Evolutionary conservation across 2,329 filamentous ascomycete genomes (phyloP).

Genomic region (Cladosporium phlei): DNA sequence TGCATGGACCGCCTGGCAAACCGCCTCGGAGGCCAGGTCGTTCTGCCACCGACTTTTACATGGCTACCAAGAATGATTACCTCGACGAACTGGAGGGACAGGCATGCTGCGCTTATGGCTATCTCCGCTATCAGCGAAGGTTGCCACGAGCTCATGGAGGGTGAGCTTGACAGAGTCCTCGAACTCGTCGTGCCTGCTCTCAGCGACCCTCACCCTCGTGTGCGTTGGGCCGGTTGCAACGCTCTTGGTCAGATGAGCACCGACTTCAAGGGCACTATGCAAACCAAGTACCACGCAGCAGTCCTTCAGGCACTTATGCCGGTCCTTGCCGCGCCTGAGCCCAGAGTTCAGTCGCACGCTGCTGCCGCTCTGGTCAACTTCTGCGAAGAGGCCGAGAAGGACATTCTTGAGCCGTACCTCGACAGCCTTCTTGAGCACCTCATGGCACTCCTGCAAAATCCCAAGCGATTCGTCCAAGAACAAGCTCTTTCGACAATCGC

Average conservation of each 20-base stretch:
- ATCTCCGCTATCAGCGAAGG: conserved; percentile 98
- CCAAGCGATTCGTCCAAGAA: conserved; percentile 95
- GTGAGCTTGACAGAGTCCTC: conserved; percentile 87
- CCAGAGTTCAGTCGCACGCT: conserved; percentile 92
- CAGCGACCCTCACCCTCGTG: conserved; percentile 83
- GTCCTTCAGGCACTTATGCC: conserved; percentile 90
- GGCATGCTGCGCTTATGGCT: conserved; percentile 95
- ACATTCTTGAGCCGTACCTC: conserved; percentile 84
- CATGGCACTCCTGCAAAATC: conserved; percentile 80
- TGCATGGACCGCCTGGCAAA: conserved; percentile 97
- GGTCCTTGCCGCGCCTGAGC: conserved; percentile 82
- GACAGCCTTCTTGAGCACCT: conserved; percentile 80
- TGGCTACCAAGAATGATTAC: conserved; percentile 98
- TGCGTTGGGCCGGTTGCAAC: conserved; percentile 96
- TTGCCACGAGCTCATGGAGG: conserved; percentile 91
- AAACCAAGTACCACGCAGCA: conserved; percentile 84
- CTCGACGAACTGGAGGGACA: conserved; percentile 88
- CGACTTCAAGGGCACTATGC: conserved; percentile 96
- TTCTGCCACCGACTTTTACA: conserved; percentile 87
- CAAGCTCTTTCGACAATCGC: conserved; percentile 97
- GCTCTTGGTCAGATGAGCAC: conserved; percentile 99
- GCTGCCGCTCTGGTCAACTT: conserved; percentile 98
- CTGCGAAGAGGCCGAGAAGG: conserved; percentile 95
- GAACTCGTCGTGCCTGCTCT: conserved; percentile 91
- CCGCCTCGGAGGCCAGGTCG: conserved; percentile 90